Base-by-base conservation (phyloP, 176 grass and related monocot species). In the Otatea glauca region DNA sequence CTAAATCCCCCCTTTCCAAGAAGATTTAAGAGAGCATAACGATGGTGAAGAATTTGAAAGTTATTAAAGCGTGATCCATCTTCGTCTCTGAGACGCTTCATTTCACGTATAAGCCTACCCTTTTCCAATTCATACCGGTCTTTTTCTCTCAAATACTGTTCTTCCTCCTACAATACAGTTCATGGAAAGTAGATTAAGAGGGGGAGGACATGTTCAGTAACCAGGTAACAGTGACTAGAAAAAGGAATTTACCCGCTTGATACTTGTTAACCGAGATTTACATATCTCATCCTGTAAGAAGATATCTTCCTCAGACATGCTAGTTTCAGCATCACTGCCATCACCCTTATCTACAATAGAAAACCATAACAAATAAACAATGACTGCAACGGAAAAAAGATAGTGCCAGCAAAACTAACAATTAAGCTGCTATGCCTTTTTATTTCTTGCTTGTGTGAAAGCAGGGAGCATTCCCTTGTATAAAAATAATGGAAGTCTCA, bases 11-110 rank as follows among this genome's bases (percentile, higher is more conserved):
- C 97, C 76, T 99, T 99, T 59, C 97, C 97, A 83, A 99, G 89
- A 92, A 99, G 97, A 86, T 99, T 99, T 82, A 99, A 92, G 54
- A 99, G 93, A 94, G 93, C 97, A 88, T 99, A 99, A 81, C 97
- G 91, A 77, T 99, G 92, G 74, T 99, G 94, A 85, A 99, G 97
- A 96, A 99, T 92, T 82, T 93, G 89, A 48, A 96, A 99, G 81
- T 96, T 94, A 88, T 96, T 99, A 89, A 99, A 99, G 58, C 89
- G 93, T n/a, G 97, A 99, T 18, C 97, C 97, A 79, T 96, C 97
- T 85, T 99, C 97, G 79, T 99, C 97, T 89, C 97, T 93, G 83
- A 99, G 71, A 55, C 97, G 93, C 84, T 99, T 99, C 97, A 99
- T 99, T 92, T 99, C 97, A 63, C 97, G 93, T 89, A 99, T 94